Evolutionary conservation across 345 rosid genomes (phyloP).

Genomic region (Garcia nutans): DNA sequence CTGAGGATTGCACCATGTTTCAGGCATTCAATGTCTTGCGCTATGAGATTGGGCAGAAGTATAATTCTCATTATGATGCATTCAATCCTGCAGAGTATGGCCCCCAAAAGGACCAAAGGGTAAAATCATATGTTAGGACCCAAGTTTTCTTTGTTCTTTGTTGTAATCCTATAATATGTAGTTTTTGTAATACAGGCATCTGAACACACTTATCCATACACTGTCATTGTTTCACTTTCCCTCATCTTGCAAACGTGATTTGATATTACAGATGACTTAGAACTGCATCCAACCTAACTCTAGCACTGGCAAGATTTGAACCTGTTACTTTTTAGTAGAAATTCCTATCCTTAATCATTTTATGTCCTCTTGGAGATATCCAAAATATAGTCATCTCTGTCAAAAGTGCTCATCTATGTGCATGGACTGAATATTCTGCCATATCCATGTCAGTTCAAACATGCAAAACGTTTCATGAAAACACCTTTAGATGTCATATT

Average conservation of each 20-base stretch:
- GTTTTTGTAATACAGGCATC: background rate
- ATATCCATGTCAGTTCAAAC: background rate
- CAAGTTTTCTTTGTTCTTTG: background rate
- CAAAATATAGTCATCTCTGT: background rate
- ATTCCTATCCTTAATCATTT: background rate
- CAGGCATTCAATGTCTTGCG: conserved; percentile 89
- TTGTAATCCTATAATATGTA: background rate
- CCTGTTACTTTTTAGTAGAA: background rate
- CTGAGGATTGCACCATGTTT: conserved; percentile 42
- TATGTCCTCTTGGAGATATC: background rate
- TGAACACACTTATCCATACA: background rate
- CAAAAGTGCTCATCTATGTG: background rate
- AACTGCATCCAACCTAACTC: background rate
- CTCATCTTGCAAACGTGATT: background rate
- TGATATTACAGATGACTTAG: no score
- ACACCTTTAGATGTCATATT: background rate
- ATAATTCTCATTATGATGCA: conserved; percentile 86
- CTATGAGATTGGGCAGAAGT: conserved; percentile 84
- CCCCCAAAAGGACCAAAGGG: conserved; percentile 60
- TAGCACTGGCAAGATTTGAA: background rate
- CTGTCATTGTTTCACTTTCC: background rate
- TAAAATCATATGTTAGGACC: conserved; percentile 16
- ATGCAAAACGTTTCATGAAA: background rate
- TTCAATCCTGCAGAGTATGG: conserved; percentile 80
- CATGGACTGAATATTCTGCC: background rate